These are phyloP conservation scores for Vaccinium darrowii DNA, from an alignment of 148 eudicot genomes.

Conservation along the genomic window DNA sequence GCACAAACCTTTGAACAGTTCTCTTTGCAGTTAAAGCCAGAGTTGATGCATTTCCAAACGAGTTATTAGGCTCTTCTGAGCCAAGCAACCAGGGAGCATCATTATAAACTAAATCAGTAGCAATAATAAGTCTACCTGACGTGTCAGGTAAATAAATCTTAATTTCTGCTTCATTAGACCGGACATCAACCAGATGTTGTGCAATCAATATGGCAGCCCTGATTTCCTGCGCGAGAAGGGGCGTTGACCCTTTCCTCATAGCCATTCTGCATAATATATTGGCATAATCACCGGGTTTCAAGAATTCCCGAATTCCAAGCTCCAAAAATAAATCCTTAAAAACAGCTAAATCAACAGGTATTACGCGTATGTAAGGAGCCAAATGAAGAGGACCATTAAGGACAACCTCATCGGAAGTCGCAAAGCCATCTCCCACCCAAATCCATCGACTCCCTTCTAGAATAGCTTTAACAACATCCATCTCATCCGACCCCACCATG, in stretches of 20 bases:
- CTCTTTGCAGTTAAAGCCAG: conserved; percentile 51
- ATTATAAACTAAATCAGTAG: conserved; percentile 85
- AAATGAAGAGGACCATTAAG: conserved; percentile 93
- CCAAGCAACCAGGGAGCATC: conserved; percentile 99
- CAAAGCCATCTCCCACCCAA: conserved; percentile 99
- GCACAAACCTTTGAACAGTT: conserved; percentile 83
- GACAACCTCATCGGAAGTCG: conserved; percentile 88
- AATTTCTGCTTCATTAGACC: conserved; percentile 52
- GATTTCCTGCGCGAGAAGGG: conserved; percentile 75
- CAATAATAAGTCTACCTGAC: conserved; percentile 62
- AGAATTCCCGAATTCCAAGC: conserved; percentile 78
- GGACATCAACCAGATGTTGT: conserved; percentile 86
- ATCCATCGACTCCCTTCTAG: conserved; percentile 96
- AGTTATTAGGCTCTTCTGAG: conserved; percentile 55
- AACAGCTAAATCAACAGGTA: conserved; percentile 93
- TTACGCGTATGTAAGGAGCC: conserved; percentile 96
- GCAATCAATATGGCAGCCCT: conserved; percentile 82
- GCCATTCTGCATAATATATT: conserved; percentile 79
- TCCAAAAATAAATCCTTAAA: conserved; percentile 87
- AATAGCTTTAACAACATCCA: conserved; percentile 91
- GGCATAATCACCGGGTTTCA: conserved; percentile 75
- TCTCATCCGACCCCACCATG: conserved; percentile 79
- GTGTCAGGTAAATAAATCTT: conserved; percentile 80
- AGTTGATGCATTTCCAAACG: conserved; percentile 42
- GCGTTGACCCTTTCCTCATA: conserved; percentile 51